Evolutionary conservation across 2,329 filamentous ascomycete species (phyloP).

Genomic region (Trichoderma koningiopsis): DNA sequence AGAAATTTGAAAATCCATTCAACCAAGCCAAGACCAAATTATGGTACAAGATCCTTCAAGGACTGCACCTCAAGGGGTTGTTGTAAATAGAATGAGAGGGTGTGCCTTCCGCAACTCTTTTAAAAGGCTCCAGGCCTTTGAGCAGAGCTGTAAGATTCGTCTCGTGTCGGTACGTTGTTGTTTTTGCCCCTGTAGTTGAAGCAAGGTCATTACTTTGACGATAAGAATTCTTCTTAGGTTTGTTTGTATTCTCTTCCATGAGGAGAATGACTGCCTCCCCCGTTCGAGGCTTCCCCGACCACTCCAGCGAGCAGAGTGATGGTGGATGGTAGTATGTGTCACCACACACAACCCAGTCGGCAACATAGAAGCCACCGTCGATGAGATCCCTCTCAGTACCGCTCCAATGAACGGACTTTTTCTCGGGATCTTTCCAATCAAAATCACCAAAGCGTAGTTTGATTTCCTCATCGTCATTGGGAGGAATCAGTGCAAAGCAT

Average conservation of each 20-base stretch:
- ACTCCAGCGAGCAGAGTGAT: constrained; percentile 42
- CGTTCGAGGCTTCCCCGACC: constrained; percentile 27
- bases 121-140: constrained; percentile 32
- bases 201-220: neutral
- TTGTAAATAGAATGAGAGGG: constrained; percentile 10
- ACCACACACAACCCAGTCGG: constrained; percentile 42
- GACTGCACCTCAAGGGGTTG: constrained; percentile 32
- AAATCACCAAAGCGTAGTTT: constrained; percentile 71
- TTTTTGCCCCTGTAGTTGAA: neutral
- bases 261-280: constrained; percentile 30
- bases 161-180: constrained; percentile 19
- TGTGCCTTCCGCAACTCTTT: constrained; percentile 13
- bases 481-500: constrained; percentile 64
- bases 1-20: neutral
- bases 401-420: constrained; percentile 71
- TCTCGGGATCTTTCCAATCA: constrained; percentile 70
- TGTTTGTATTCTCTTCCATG: constrained; percentile 25
- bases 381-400: constrained; percentile 64
- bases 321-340: constrained; percentile 41
- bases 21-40: neutral
- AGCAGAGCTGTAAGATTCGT: constrained; percentile 26
- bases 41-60: constrained; percentile 16
- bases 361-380: constrained; percentile 69
- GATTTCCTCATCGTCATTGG: constrained; percentile 37
- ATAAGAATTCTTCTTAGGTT: neutral